Base-by-base conservation (phyloP, 495 filamentous ascomycete genomes). In the Neurospora sp. region DNA sequence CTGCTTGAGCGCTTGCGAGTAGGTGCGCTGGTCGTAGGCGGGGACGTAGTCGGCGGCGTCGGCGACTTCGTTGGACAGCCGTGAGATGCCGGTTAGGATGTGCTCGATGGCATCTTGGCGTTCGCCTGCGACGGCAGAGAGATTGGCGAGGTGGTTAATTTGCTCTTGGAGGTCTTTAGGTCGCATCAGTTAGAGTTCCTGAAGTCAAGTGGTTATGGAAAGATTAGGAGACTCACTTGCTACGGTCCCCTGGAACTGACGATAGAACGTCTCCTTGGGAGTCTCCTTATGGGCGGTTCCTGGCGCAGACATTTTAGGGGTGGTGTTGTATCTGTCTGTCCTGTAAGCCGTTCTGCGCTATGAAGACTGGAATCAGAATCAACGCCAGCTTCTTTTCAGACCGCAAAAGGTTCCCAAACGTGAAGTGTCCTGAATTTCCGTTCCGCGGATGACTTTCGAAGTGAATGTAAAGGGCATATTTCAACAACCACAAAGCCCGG, bases 201-300 rank as follows among this genome's bases (percentile, higher is more conserved):
- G 4, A 39, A 38, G n/a, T 1, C 5, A 37, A 74, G 11, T 75
- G 74, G 21, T 4, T 48, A n/a, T 15, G 2, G 24, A 19, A 66
- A 34, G 4, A 2, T 5, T 31, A 9, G 6, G 17, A 62, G 15
- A 66, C 81, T 74, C 85, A 93, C 92, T 86, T 17, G 88, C 89
- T 74, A 91, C 89, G 80, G 90, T 88, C 80, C 89, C 86, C 73
- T 92, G 91, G 75, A 95, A 96, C 79, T 92, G 90, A 74, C 89
- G 89, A 79, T 93, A 93, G 85, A 96, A 95, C 10, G 86, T 86
- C 76, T 92, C 90, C 70, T 93, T 94, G 66, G 90, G 79, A 2
- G 54, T 74, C 84, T 82, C 76, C 77, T 82, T 62, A 73, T 77
- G 70, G 69, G 24, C 40, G 62, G 28, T 19, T 72, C 42, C 39